A percentile compares a stretch with the other conserved stretches of the same genome.
Evolutionary conservation across 2,329 filamentous ascomycete genomes (phyloP).

Genomic region (Hymenoscyphus fructigenus): DNA sequence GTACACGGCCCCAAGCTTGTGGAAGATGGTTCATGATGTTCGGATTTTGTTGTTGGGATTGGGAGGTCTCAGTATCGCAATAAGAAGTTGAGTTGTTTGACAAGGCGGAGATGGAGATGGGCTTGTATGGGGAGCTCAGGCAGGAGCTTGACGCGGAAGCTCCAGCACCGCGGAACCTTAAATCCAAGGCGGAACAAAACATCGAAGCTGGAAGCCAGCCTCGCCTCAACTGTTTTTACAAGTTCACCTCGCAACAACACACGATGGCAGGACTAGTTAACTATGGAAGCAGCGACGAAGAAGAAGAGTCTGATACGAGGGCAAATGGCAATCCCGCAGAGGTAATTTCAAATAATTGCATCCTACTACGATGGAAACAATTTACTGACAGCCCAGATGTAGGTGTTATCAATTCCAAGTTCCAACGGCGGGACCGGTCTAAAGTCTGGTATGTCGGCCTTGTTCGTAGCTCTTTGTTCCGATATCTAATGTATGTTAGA

Average conservation of each 20-base stretch:
- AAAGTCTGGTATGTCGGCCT: slow-evolving; percentile 23
- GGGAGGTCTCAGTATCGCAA: background rate
- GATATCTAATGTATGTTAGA: slow-evolving; percentile 23
- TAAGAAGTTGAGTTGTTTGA: slow-evolving; percentile 8
- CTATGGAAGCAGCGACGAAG: slow-evolving; percentile 43
- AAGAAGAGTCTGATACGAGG: slow-evolving; percentile 30
- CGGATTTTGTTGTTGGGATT: background rate
- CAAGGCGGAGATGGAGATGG: slow-evolving; percentile 10
- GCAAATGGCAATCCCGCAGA: slow-evolving; percentile 19
- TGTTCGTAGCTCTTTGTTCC: slow-evolving; percentile 1
- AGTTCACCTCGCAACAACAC: background rate
- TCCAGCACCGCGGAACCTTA: slow-evolving; percentile 15
- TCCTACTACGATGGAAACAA: background rate
- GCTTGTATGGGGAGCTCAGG: slow-evolving; percentile 18
- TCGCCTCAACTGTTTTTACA: background rate
- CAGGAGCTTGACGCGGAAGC: slow-evolving; percentile 27
- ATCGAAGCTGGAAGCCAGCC: background rate
- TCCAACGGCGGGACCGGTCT: slow-evolving; percentile 20
- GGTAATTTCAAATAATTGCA: slow-evolving; percentile 20
- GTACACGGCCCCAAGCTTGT: slow-evolving; percentile 71
- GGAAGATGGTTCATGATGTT: slow-evolving; percentile 67
- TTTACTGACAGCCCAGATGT: slow-evolving; percentile 27
- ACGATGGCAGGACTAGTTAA: slow-evolving; percentile 39
- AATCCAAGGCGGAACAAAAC: slow-evolving; percentile 12
- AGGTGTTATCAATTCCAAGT: slow-evolving; percentile 22